Percentiles rank a stretch among this genome's conserved stretches.
phyloP scores from a whole-genome alignment of 2,329 filamentous ascomycete genomes.

The Fonsecaea monophora region DNA sequence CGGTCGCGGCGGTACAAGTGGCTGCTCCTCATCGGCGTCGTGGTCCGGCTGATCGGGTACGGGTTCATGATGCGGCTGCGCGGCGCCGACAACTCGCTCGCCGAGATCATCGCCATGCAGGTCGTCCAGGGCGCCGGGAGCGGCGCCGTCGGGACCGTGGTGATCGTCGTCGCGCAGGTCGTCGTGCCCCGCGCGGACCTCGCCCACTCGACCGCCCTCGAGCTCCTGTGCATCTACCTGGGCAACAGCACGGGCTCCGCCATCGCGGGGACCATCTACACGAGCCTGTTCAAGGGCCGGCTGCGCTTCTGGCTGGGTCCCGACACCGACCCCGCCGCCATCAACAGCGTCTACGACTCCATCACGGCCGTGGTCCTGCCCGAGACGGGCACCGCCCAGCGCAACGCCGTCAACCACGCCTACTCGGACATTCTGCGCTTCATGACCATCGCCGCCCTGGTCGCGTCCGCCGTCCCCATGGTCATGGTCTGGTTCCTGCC shows the following conservation, averaged over 20 bases:
- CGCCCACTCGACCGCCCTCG: conserved; percentile 57
- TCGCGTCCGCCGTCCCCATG: conserved; percentile 42
- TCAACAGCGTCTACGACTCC: conserved; percentile 54
- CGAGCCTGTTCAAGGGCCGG: conserved; percentile 50
- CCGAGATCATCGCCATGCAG: conserved; percentile 58
- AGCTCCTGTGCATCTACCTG: conserved; percentile 54
- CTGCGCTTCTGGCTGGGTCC: conserved; percentile 49
- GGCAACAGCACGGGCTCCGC: conserved; percentile 46
- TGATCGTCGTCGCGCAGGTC: conserved; percentile 56
- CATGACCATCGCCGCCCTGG: conserved; percentile 45
- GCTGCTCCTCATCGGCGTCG: conserved; percentile 51
- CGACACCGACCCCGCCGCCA: conserved; percentile 41
- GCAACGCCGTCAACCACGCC: conserved; percentile 53
- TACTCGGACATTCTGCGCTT: conserved; percentile 46
- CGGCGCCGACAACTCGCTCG: conserved; percentile 50
- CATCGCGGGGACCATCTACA: conserved; percentile 60
- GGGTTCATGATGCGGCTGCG: conserved; percentile 60
- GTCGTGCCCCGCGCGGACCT: conserved; percentile 55
- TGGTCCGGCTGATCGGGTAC: conserved; percentile 57
- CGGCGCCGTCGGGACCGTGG: conserved; percentile 54
- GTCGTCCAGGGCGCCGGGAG: conserved; percentile 57
- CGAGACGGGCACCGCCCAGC: conserved; percentile 50
- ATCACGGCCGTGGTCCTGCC: conserved; percentile 52
- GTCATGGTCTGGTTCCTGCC: conserved; percentile 42
- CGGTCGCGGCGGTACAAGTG: conserved; percentile 56